phyloP scores from a whole-genome alignment of 1,139 yeast genomes.

The Blastobotrys ciferrii region DNA sequence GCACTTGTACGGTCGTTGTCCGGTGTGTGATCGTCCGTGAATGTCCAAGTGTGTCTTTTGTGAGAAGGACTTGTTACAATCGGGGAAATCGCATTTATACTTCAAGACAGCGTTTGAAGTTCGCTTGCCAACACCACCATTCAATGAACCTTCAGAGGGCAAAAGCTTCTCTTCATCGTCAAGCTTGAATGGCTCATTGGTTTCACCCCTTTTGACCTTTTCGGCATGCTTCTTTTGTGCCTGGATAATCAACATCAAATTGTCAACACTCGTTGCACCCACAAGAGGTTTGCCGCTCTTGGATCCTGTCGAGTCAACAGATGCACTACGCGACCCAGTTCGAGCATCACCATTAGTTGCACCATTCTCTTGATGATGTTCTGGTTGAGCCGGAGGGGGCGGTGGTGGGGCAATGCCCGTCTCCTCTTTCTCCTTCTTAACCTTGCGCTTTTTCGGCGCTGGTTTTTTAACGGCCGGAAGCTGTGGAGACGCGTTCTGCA shows the following conservation, averaged over 20 bases:
- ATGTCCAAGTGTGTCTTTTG: constrained; percentile 92
- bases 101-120: constrained; percentile 36
- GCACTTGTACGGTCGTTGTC: constrained; percentile 64
- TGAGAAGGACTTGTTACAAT: constrained; percentile 74
- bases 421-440: not conserved
- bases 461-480: constrained; percentile 8
- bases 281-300: constrained; percentile 47
- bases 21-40: constrained; percentile 84
- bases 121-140: constrained; percentile 81
- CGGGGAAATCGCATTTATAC: constrained; percentile 64
- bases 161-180: constrained; percentile 40
- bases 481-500: constrained; percentile 12
- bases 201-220: constrained; percentile 29
- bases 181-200: constrained; percentile 28
- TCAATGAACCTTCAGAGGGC: constrained; percentile 65
- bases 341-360: not conserved
- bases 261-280: constrained; percentile 88
- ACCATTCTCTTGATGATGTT: not conserved
- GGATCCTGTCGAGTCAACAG: not conserved
- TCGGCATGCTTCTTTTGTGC: constrained; percentile 72
- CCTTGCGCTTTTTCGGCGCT: constrained; percentile 9
- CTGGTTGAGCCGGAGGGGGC: not conserved
- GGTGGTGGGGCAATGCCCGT: not conserved
- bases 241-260: constrained; percentile 83
- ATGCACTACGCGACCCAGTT: not conserved